Percentiles rank a stretch among this genome's conserved stretches.
phyloP scores from a whole-genome alignment of 257 asterid species.

The Fraxinus quadrangulata region DNA sequence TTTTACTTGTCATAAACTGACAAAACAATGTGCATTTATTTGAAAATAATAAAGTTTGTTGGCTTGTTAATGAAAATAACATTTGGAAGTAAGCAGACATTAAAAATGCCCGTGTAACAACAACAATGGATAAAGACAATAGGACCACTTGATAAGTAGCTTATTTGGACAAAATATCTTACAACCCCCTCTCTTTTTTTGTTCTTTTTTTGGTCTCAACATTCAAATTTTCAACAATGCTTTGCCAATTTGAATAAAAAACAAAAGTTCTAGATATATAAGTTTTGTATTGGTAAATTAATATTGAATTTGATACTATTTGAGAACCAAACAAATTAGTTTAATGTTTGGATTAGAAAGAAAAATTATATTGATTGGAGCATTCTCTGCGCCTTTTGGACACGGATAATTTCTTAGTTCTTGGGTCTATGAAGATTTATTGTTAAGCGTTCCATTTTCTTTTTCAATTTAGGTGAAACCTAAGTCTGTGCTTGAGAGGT shows the following conservation, averaged over 20 bases:
- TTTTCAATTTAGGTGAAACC: too few relatives aligned
- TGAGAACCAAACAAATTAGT: neutral
- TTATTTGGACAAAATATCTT: constrained; percentile 23
- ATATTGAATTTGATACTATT: neutral
- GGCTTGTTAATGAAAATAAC: constrained; percentile 6
- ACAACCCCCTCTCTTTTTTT: too few relatives aligned
- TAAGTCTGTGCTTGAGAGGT: too few relatives aligned
- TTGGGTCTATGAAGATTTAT: too few relatives aligned
- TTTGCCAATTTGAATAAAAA: neutral
- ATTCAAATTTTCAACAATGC: neutral
- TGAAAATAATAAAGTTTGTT: constrained; percentile 25
- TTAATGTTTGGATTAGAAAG: too few relatives aligned
- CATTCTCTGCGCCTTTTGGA: too few relatives aligned
- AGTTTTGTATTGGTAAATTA: neutral
- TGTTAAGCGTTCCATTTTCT: too few relatives aligned
- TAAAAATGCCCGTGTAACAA: neutral
- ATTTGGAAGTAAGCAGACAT: too few relatives aligned
- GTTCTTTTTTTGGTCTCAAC: neutral
- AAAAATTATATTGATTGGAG: neutral
- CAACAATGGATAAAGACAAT: constrained; percentile 2
- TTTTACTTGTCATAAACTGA: constrained; percentile 24
- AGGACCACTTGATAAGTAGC: constrained; percentile 30
- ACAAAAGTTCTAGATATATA: neutral
- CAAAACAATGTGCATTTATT: constrained; percentile 11
- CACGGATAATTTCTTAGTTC: too few relatives aligned